Base-by-base conservation (phyloP, 805 yeast genomes). In the Yamadazyma takamatsuzukensis region DNA sequence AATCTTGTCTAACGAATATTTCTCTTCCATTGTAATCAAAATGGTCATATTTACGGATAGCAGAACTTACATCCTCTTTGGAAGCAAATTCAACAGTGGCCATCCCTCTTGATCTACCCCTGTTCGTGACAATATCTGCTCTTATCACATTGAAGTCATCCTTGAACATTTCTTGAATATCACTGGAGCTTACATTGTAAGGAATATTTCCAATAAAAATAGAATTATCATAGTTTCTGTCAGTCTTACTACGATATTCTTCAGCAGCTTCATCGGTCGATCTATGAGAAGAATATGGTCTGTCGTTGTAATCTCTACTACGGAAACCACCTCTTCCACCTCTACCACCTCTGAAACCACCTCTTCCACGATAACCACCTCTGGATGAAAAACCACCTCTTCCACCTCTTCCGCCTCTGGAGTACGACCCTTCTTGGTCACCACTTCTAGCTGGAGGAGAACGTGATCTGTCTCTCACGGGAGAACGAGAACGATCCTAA, bases 1-100 rank as follows among this genome's bases (percentile, higher is more conserved):
- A 81, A 60, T 88, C 95, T 54, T 82, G 94, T 63, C 97, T 80
- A 7, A 89, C 95, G 57, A 83, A 87, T 27, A 88, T 82, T 48
- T 77, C 80, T 57, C 97, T 79, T 10, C 87, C 94, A 51, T 68
- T 60, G 42, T 79, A 74, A 21, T 64, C 67, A 18, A 78, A 68
- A 50, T 84, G 80, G 59, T 84, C 83, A 48, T 70, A 81, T 46
- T 75, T 68, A 33, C 68, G 61, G 48, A 88, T 85, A 9, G 96
- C 96, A 15, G 64, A 69, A 29, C 68, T 70, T 5, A 86, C 96
- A 35, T 78, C 82, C 12, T 72, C 79, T 39, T 69, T 68, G 37
- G 66, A 65, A 9, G 77, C 65, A 49, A 81, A 89, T 57, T 88
- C 96, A 25, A 88, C 96, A 15, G 95, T 85, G 25, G 89, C 90